Base-by-base conservation (phyloP, 768 basidiomycete genomes). In the Lentinula lateritia region DNA sequence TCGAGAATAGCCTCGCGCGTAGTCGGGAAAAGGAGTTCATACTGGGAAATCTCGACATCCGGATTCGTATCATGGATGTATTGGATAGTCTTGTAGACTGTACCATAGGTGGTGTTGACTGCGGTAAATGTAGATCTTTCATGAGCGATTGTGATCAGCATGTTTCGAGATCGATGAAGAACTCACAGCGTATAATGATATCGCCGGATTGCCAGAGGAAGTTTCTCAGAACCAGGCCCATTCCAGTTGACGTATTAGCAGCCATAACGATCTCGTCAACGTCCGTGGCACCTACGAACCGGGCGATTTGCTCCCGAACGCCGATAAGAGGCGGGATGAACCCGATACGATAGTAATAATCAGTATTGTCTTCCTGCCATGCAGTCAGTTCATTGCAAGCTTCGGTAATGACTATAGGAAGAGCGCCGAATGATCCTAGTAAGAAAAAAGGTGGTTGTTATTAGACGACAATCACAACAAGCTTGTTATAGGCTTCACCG, bases 151-250 rank as follows among this genome's bases (percentile, higher is more conserved):
- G 15, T 9, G 28, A 23, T 9, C 45, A 38, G 38, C 20, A 56
- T 35, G 23, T 12, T 12, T 10, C 50, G 23, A 28, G 34, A 35
- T 39, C 18, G 15, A 13, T 15, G 36, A 13, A 32, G 32, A 23
- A 76, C 82, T 50, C 67, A 89, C 88, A 82, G 15, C 72, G 75
- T 46, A 92, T 72, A 56, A 94, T 77, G 10, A 88, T 73, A 70
- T 94, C 92, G 0, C 82, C 85, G 52, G 82, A 68, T 38, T 81
- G 74, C 88, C 88, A 91, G 43, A 80, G 74, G 36, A 93, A 76
- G 61, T 92, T 92, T 50, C 80, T 74, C 36, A 91, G 68, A 54
- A 93, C 74, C 8, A 85, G 89, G 64, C 86, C 85, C 38, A 93
- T 65, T 2, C 83, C 89, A 64, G 82, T 78, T 0, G 86, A 86